Evolutionary conservation across 2,329 filamentous ascomycete species (phyloP).

Genomic region (Cladophialophora yegresii): DNA sequence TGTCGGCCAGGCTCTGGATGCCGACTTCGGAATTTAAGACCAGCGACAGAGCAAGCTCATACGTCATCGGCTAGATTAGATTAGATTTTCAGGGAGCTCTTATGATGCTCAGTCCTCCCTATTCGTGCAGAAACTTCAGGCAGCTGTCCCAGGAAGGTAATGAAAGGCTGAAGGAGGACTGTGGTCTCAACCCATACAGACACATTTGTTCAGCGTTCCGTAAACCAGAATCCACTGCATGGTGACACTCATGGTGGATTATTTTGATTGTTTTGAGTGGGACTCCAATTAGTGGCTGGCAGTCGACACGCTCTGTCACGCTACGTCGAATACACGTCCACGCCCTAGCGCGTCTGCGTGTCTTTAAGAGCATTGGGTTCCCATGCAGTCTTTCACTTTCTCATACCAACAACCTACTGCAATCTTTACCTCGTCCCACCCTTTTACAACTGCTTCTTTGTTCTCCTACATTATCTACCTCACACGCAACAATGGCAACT

Average conservation of each 20-base stretch:
- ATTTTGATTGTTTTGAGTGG: constrained; percentile 18
- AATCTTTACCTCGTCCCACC: constrained; percentile 10
- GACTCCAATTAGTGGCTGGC: background rate
- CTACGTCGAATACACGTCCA: constrained; percentile 4
- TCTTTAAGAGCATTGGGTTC: constrained; percentile 18
- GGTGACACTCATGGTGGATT: constrained; percentile 10
- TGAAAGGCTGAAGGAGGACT: background rate
- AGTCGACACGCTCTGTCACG: constrained; percentile 9
- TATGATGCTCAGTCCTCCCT: background rate
- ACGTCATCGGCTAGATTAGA: constrained; percentile 11
- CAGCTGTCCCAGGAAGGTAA: constrained; percentile 6
- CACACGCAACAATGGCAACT: constrained; percentile 65
- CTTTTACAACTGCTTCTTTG: constrained; percentile 23
- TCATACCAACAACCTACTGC: constrained; percentile 17
- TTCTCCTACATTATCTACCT: constrained; percentile 24
- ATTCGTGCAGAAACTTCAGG: constrained; percentile 16
- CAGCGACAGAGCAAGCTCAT: background rate
- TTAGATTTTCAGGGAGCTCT: background rate
- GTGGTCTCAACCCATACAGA: background rate
- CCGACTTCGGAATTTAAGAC: constrained; percentile 1
- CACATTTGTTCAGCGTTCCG: constrained; percentile 18
- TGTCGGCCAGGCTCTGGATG: background rate
- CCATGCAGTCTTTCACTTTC: constrained; percentile 27
- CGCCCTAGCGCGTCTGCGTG: constrained; percentile 16
- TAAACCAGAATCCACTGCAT: constrained; percentile 21